Conservation (phyloP, 2,329 filamentous ascomycete species). For the Aspergillus hiratsukae region DNA sequence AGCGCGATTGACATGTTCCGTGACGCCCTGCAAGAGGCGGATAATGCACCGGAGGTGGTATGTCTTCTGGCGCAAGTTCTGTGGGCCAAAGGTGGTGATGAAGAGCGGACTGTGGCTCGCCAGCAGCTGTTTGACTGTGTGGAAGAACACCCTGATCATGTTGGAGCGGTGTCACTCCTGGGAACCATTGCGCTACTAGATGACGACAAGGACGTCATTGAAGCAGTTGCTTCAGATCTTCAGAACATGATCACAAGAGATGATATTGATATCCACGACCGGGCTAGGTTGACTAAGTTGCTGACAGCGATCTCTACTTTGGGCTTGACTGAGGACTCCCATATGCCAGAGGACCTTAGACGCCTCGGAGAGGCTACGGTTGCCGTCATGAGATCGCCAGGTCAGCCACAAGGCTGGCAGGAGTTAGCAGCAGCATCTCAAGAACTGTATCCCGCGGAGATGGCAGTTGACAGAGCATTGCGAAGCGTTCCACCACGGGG, state of each 20-base stretch:
- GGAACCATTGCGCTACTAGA: slow-evolving; percentile 81
- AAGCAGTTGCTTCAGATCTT: slow-evolving; percentile 76
- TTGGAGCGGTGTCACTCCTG: slow-evolving; percentile 74
- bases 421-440: slow-evolving; percentile 61
- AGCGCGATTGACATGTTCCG: slow-evolving; percentile 76
- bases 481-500: slow-evolving; percentile 71
- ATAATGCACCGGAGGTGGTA: slow-evolving; percentile 73
- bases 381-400: slow-evolving; percentile 76
- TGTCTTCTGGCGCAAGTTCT: slow-evolving; percentile 87
- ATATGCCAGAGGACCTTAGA: slow-evolving; percentile 43
- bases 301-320: slow-evolving; percentile 68
- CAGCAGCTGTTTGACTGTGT: slow-evolving; percentile 77
- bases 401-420: slow-evolving; percentile 76
- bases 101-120: slow-evolving; percentile 70
- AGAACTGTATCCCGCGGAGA: slow-evolving; percentile 58
- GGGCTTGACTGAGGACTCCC: slow-evolving; percentile 42
- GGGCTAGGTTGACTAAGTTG: slow-evolving; percentile 67
- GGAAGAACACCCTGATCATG: slow-evolving; percentile 67
- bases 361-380: slow-evolving; percentile 63
- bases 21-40: slow-evolving; percentile 70
- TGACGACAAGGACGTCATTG: slow-evolving; percentile 69
- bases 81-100: slow-evolving; percentile 78
- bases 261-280: slow-evolving; percentile 58
- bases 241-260: slow-evolving; percentile 65
- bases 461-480: slow-evolving; percentile 75